Evolutionary conservation across 495 filamentous ascomycete species (phyloP), one percentile per base, ranked within the genome.

Genomic region (Penicillium diatomitis): DNA sequence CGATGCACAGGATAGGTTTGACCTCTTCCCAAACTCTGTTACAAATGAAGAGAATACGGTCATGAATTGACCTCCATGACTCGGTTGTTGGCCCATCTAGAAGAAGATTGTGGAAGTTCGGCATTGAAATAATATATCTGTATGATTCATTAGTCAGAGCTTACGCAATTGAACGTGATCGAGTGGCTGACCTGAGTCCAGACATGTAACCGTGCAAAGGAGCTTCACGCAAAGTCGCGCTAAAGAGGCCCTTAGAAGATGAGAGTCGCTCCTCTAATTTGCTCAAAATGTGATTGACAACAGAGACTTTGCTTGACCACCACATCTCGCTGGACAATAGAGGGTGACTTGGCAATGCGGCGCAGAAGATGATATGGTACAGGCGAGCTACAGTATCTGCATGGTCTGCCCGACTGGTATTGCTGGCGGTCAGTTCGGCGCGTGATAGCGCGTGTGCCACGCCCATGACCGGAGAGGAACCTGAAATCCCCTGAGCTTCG

Each of bases 391-490:
- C 81, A 8, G 88, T 87, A 61, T 96, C 90, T 5, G 86, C 87
- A 61, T 90, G 85, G 55, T 94, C 88, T 32, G 88, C 90, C 32
- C 90, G 77, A 12, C 86, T 88, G 20, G 85, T 90, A 33, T 70
- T 72, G 53, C 82, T 75, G n/a, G 86, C 84, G 42, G 77, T 67
- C 4, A 48, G 51, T 36, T 71, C 70, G n/a, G 70, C 68, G 36
- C 62, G 63, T 8, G 38, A n/a, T 9, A 73, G 38, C 10, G 68
- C 69, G 40, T 62, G 54, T 4, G 61, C 60, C 32, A 73, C 32
- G 12, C 51, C 50, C 41, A 59, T 54, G 2, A 30, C 49, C 3
- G 46, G 35, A 12, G 34, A 38, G 6, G 38, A 28, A n/a, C 32
- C 8, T 8, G 53, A 34, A 27, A 55, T 38, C 28, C 41, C 41